Evolutionary conservation across 371 early-diverging fungal genomes (phyloP), one percentile per base, ranked within the genome.

Genomic region (Coemansia sp.): DNA sequence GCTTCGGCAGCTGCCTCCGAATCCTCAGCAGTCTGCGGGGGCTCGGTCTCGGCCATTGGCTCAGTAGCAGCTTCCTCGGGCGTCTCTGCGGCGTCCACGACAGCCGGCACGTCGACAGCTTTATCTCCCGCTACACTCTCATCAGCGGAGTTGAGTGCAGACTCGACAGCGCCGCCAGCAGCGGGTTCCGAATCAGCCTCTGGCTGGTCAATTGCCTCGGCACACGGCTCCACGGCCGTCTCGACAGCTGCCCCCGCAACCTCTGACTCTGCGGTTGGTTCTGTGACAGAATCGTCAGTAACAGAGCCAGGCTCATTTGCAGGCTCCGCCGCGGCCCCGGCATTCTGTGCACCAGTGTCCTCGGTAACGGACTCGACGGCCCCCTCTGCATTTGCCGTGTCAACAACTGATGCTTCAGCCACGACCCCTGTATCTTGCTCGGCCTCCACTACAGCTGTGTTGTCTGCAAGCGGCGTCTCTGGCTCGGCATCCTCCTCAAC

Each of bases 161-260:
- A 41, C 11, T 41, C 42, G 5, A 11, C 1, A 12, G n/a, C 42
- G 11, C 14, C 14, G 14, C n/a, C 14, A 1, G n/a, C 42, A n/a
- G 26, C 57, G 14, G 35, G 5, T 5, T 20, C 64, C n/a, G 6
- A 41, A 11, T 11, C 59, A n/a, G 39, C 49, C 12, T 5, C 41
- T 2, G 12, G 5, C 41, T 53, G 55, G 4, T 4, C 41, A 5
- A 40, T 49, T 39, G 59, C 20, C 48, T 47, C 65, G 1, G 38
- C 40, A 34, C 1, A 14, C 9, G 52, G 34, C 59, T 65, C 59
- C 6, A 5, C 55, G 14, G n/a, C 9, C 2, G 57, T 9, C 34
- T 54, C 66, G 9, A 14, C 43, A 16, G n/a, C 34, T 10, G 54
- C 14, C 42, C n/a, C 14, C 42, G 42, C 43, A 43, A 16, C 16